Evolutionary conservation across 495 filamentous ascomycete genomes (phyloP).

Genomic region (Tuber magnatum): DNA sequence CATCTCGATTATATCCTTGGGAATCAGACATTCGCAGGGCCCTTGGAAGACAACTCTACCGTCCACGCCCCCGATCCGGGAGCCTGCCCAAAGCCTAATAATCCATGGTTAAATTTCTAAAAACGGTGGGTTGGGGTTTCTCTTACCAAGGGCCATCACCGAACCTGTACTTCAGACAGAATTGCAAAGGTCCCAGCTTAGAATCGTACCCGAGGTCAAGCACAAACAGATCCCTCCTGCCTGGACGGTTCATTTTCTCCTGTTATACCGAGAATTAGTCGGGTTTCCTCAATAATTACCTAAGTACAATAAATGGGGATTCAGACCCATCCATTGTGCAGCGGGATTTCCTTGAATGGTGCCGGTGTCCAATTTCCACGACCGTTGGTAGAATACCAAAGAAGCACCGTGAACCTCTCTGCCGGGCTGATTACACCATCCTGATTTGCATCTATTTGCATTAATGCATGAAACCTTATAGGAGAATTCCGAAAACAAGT

Average conservation of each 20-base stretch:
- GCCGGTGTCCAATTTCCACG: conserved; percentile 21
- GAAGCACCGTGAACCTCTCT: conserved; percentile 20
- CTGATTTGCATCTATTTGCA: conserved; percentile 8
- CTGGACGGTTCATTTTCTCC: not conserved
- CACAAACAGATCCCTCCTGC: conserved; percentile 22
- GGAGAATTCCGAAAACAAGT: conserved; percentile 2
- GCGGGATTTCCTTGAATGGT: conserved; percentile 11
- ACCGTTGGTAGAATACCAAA: conserved; percentile 26
- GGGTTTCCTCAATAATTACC: conserved; percentile 3
- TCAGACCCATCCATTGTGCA: conserved; percentile 13
- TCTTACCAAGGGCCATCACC: conserved; percentile 33
- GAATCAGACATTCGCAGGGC: not conserved
- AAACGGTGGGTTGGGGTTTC: not conserved
- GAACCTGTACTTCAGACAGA: conserved; percentile 33
- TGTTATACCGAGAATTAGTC: not conserved
- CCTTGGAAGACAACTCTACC: conserved; percentile 28
- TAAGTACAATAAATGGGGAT: not conserved
- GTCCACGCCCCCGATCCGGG: conserved; percentile 30
- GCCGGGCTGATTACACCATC: not conserved
- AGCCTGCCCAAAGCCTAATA: conserved; percentile 34
- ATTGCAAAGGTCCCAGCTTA: conserved; percentile 28
- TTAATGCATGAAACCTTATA: conserved; percentile 23
- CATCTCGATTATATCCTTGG: not conserved
- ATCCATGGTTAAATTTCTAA: not conserved
- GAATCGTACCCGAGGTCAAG: conserved; percentile 26